A percentile compares a stretch with the other conserved stretches of the same genome.
Conservation (phyloP, 2,329 filamentous ascomycete species). For the Geosmithia putterillii region DNA sequence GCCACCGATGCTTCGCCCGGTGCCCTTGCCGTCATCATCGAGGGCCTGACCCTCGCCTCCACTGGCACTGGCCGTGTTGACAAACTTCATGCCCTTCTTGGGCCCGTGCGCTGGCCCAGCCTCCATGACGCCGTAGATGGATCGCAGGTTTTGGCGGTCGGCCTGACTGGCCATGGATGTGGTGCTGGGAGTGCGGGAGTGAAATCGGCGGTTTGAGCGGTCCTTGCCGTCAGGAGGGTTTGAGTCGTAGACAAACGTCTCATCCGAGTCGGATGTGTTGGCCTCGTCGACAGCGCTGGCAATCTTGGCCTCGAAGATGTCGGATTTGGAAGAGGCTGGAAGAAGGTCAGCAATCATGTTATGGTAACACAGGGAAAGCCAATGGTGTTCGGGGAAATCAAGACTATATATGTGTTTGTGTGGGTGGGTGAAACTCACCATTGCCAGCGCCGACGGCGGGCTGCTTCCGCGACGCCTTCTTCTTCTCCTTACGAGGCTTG, state of each 20-base stretch:
- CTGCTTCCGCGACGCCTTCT: conserved; percentile 64
- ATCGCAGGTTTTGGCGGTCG: conserved; percentile 46
- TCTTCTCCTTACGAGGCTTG: conserved; percentile 86
- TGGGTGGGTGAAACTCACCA: conserved; percentile 39
- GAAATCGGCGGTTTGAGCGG: conserved; percentile 57
- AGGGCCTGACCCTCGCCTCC: conserved; percentile 35
- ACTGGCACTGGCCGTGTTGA: conserved; percentile 61
- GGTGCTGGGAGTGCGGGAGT: conserved; percentile 88
- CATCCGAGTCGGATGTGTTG: conserved; percentile 92
- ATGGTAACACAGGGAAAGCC: no score
- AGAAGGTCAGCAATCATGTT: conserved; percentile 1
- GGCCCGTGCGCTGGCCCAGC: conserved; percentile 28
- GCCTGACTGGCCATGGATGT: conserved; percentile 69
- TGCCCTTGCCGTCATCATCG: conserved; percentile 55
- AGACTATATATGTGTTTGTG: background rate
- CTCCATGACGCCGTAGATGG: conserved; percentile 58
- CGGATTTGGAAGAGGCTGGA: conserved; percentile 82
- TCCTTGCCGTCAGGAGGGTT: conserved; percentile 66
- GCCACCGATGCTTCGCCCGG: conserved; percentile 46
- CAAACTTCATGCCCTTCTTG: conserved; percentile 96
- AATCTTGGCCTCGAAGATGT: conserved; percentile 96
- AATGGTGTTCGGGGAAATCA: background rate
- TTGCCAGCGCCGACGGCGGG: conserved; percentile 58
- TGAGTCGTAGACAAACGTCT: conserved; percentile 98
- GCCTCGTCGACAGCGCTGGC: conserved; percentile 92